phyloP scores from a whole-genome alignment of 495 filamentous ascomycete species.

The Annulohypoxylon stygium region DNA sequence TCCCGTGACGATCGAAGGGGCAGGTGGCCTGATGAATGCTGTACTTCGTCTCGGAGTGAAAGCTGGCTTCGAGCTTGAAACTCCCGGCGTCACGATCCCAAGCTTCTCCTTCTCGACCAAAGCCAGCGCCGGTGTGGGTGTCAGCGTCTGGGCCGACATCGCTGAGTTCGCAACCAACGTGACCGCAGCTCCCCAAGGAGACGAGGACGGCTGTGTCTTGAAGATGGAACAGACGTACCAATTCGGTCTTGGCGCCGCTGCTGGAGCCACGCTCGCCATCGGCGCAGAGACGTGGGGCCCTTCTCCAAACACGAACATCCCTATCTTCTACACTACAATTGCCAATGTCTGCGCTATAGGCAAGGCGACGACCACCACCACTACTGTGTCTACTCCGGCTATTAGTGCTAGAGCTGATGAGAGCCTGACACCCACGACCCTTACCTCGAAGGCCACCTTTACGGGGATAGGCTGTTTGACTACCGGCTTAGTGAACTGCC shows the following conservation, averaged over 20 bases:
- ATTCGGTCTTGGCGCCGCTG: constrained; percentile 63
- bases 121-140: constrained; percentile 60
- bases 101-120: constrained; percentile 17
- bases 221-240: constrained; percentile 62
- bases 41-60: constrained; percentile 60
- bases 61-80: constrained; percentile 57
- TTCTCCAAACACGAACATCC: constrained; percentile 56
- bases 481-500: constrained; percentile 61
- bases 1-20: constrained; percentile 61
- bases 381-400: constrained; percentile 45
- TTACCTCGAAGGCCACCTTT: constrained; percentile 52
- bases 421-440: constrained; percentile 53
- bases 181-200: constrained; percentile 48
- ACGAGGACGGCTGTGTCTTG: constrained; percentile 58
- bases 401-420: constrained; percentile 49
- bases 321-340: constrained; percentile 67
- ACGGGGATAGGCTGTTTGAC: constrained; percentile 57
- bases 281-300: constrained; percentile 64
- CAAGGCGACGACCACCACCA: constrained; percentile 28
- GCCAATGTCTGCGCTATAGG: constrained; percentile 59
- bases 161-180: constrained; percentile 67
- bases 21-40: constrained; percentile 58
- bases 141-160: constrained; percentile 62
- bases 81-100: constrained; percentile 25
- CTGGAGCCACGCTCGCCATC: constrained; percentile 64